phyloP scores from a whole-genome alignment of 2,329 filamentous ascomycete genomes.

The Exophiala viscosa region DNA sequence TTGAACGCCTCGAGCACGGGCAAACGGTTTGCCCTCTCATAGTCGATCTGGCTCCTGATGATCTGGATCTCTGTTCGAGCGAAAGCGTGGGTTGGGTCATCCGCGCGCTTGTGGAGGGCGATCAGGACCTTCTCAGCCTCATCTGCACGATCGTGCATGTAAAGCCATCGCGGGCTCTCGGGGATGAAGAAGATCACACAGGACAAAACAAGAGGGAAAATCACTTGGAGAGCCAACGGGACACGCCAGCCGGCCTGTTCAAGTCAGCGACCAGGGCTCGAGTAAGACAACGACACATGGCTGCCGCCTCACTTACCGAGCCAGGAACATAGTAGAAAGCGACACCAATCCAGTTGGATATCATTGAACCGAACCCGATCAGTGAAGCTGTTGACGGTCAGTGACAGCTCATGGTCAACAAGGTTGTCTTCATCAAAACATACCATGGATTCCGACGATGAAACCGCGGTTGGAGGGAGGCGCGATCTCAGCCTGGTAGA shows the following conservation, averaged over 20 bases:
- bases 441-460: slow-evolving; percentile 8
- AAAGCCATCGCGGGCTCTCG: slow-evolving; percentile 20
- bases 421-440: no score
- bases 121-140: neutral
- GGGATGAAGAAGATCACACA: slow-evolving; percentile 3
- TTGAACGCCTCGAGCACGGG: neutral
- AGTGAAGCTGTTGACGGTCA: neutral
- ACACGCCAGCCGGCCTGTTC: slow-evolving; percentile 11
- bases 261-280: no score
- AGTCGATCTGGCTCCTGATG: neutral
- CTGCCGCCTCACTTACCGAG: no score
- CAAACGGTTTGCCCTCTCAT: neutral
- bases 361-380: slow-evolving; percentile 5
- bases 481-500: slow-evolving; percentile 43
- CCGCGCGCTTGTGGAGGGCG: neutral
- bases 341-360: slow-evolving; percentile 13
- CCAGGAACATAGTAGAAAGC: slow-evolving; percentile 5
- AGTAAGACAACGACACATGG: no score
- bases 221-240: slow-evolving; percentile 7
- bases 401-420: no score
- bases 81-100: neutral
- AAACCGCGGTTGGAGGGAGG: slow-evolving; percentile 42
- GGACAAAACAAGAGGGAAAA: slow-evolving; percentile 1
- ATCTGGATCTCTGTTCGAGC: neutral
- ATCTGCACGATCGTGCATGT: neutral